Evolutionary conservation across 768 basidiomycete species (phyloP), one percentile per base, ranked within the genome.

Genomic region (Russula sp.): DNA sequence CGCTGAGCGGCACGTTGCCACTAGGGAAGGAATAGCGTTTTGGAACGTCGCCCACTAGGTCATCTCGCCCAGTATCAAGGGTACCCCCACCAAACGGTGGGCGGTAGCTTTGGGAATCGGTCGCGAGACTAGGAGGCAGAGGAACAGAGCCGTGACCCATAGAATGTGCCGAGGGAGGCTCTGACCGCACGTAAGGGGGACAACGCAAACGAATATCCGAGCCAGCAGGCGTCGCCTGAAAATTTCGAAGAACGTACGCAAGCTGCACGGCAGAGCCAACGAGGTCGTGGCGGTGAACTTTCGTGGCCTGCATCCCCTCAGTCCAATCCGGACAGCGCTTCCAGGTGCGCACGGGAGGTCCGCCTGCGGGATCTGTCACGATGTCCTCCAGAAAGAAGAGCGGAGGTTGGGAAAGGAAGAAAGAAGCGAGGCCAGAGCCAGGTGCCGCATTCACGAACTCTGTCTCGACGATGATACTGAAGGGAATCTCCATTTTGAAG

Each of bases 401-500:
- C 0, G 90, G 91, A 0, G 87, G 81, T 50, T 76, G 78, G 25
- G 85, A 82, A 38, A 92, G 79, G n/a, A 77, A 68, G 69, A 92
- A 84, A 1, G 83, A 78, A 7, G 83, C 86, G 7, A 81, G 75
- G 36, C 80, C 87, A 8, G 79, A 76, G 35, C 81, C 83, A 13
- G 83, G 80, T 18, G 80, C 74, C 35, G 77, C 72, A 58, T 82
- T 78, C 29, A 77, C 73, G 71, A 88, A 85, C 55, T 81, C 78
- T 5, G 83, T 79, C 35, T 83, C 76, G 20, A 78, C 66, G 63
- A 92, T 84, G 61, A 73, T 78, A 59, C 82, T 77, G 73, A 87
- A 90, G 5, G 88, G 82, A 18, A 92, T 78, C 63, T 89, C 87
- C 87, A 93, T 93, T 73, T 92, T 92, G 79, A 91, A 92, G 20